These are phyloP conservation scores for Penicillium vulpinum DNA, from an alignment of 2,329 filamentous ascomycete species.

Conservation along the genomic window DNA sequence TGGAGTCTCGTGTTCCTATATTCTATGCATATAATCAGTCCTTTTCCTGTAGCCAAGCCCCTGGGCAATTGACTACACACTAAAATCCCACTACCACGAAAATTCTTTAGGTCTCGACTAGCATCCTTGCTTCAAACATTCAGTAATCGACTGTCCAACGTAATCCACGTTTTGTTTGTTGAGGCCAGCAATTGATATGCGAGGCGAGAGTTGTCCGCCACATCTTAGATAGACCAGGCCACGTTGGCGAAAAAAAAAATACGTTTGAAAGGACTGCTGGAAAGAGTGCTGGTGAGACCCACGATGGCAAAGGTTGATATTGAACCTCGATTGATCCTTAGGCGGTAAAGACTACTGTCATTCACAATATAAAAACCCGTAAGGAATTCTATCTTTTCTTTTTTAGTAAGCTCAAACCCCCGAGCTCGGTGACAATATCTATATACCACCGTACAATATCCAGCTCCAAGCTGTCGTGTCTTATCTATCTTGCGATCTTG, in stretches of 20 bases:
- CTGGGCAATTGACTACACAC: not conserved
- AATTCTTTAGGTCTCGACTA: not conserved
- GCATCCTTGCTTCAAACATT: slow-evolving; percentile 9
- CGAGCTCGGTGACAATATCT: slow-evolving; percentile 1
- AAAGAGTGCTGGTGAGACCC: too few relatives aligned
- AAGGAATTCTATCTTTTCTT: not conserved
- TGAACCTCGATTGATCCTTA: not conserved
- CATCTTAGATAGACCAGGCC: too few relatives aligned
- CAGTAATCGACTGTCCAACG: slow-evolving; percentile 28
- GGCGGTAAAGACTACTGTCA: not conserved
- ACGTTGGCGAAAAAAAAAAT: too few relatives aligned
- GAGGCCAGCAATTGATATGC: slow-evolving; percentile 91
- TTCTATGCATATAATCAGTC: not conserved
- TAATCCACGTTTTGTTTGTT: slow-evolving; percentile 56
- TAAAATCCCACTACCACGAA: not conserved
- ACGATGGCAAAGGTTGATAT: too few relatives aligned
- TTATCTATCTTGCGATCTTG: not conserved
- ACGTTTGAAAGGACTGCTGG: too few relatives aligned
- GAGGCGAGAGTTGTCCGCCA: slow-evolving; percentile 79
- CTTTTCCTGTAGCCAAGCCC: not conserved
- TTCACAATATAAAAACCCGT: not conserved
- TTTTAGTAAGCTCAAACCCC: not conserved
- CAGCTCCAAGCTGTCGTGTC: not conserved
- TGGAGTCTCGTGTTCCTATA: not conserved
- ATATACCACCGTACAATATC: slow-evolving; percentile 6